Evolutionary conservation across 306 rosid species (phyloP).

Genomic region (Dryas drummondii): DNA sequence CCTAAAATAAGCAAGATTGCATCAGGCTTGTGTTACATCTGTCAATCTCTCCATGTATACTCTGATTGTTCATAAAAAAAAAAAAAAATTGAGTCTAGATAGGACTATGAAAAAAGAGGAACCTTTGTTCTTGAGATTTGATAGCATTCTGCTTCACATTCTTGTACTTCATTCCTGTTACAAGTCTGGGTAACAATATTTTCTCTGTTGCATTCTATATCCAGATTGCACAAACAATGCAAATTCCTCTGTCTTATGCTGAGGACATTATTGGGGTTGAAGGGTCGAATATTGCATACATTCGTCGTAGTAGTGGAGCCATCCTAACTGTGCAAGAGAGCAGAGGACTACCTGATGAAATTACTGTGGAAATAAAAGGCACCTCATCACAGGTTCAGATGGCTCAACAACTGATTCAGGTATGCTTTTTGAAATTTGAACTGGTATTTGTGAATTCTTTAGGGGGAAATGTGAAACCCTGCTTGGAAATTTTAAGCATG

Average conservation of each 20-base stretch:
- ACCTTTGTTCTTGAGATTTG: neutral
- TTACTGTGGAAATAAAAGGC: constrained; percentile 93
- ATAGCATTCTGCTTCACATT: neutral
- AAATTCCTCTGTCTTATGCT: constrained; percentile 90
- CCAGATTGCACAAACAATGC: constrained; percentile 95
- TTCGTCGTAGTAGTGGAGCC: constrained; percentile 93
- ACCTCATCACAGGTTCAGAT: constrained; percentile 82
- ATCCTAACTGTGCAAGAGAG: constrained; percentile 88
- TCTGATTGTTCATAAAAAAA: neutral
- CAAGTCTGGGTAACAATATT: constrained; percentile 11
- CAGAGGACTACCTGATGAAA: constrained; percentile 84
- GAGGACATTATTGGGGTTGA: constrained; percentile 94
- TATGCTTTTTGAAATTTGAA: constrained; percentile 10
- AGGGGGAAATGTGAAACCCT: neutral
- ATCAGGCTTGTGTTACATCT: neutral
- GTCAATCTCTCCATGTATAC: neutral
- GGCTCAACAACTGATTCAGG: constrained; percentile 96
- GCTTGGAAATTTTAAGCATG: neutral
- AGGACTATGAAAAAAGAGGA: neutral
- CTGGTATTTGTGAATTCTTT: neutral
- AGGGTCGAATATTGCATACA: constrained; percentile 86
- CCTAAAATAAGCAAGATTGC: neutral
- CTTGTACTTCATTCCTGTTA: neutral
- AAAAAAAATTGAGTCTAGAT: neutral
- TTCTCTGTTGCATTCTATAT: constrained; percentile 14